phyloP scores from a whole-genome alignment of 2,329 filamentous ascomycete species.

The Calcarisporium arbuscula region DNA sequence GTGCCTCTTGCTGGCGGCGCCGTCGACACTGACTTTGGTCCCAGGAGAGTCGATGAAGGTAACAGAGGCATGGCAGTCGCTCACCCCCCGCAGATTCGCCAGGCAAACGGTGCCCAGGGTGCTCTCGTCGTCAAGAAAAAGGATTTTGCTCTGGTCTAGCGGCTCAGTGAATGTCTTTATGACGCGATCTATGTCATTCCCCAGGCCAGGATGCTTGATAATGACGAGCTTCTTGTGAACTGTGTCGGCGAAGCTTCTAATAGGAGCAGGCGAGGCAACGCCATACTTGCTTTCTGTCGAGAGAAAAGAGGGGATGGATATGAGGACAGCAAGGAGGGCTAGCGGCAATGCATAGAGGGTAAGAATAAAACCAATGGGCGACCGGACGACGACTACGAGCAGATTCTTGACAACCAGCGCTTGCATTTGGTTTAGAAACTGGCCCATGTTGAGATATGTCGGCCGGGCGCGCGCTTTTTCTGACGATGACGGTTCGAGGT shows the following conservation, averaged over 20 bases:
- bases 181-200: constrained; percentile 17
- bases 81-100: constrained; percentile 19
- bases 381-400: constrained; percentile 14
- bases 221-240: constrained; percentile 19
- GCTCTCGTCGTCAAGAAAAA: constrained; percentile 12
- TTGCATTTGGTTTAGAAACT: neutral
- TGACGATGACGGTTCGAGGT: no score
- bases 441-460: neutral
- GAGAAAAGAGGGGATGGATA: constrained; percentile 19
- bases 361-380: constrained; percentile 17
- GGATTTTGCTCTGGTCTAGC: constrained; percentile 11
- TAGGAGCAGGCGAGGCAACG: constrained; percentile 11
- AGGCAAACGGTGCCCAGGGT: constrained; percentile 14
- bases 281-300: constrained; percentile 10
- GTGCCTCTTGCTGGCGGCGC: constrained; percentile 9
- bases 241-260: constrained; percentile 14
- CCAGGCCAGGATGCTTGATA: constrained; percentile 15
- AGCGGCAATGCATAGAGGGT: constrained; percentile 20
- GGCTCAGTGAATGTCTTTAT: constrained; percentile 16
- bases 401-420: constrained; percentile 14
- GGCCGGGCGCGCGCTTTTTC: no score
- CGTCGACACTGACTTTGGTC: constrained; percentile 7
- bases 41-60: constrained; percentile 22
- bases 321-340: constrained; percentile 21
- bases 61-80: constrained; percentile 21